Evolutionary conservation across 2,329 filamentous ascomycete species (phyloP), one percentile per base, ranked within the genome.

Genomic region (Xylariaceae sp.): DNA sequence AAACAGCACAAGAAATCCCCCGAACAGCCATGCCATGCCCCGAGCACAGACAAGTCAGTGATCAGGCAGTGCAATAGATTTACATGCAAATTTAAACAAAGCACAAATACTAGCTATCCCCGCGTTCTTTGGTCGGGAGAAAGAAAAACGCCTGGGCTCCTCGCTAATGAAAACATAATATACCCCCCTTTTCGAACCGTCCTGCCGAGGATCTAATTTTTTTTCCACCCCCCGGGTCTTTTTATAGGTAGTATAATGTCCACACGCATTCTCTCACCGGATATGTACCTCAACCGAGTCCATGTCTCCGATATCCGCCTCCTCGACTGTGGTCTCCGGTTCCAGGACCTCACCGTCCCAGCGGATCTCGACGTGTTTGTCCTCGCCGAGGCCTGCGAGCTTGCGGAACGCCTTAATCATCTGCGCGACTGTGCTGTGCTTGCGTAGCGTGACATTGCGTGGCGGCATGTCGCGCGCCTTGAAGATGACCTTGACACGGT

Each of bases 281-380:
- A 91, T 70, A 60, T 86, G 78, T 27, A 94, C 87, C 69, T 95
- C 89, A 35, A 95, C 74, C 31, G 80, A 77, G 67, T 92, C 88
- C 74, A 85, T 77, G 64, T 95, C 87, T 45, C 83, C 82, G 41
- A 95, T 81, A 19, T 90, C 89, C 2, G 84, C 79, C 37, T 88
- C 83, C 44, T 76, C 75, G 45, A 94, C 76, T 1, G 77, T 80
- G 32, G 74, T 72, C 1, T 82, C 75, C 19, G 80, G 78, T 11
- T 85, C 80, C 31, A 95, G 72, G 46, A 74, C 73, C 49, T 91
- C 89, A 11, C 90, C 90, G 62, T 95, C 90, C 69, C 90, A 91
- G 61, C 79, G 75, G 8, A 95, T 73, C 39, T 78, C 76, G 2
- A 94, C 72, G 0, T 76, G 69, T 60, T 76, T 78, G 3, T 79